Evolutionary conservation across 129 eudicot genomes (phyloP).

Genomic region (Pseudognaphalium luteoalbum): DNA sequence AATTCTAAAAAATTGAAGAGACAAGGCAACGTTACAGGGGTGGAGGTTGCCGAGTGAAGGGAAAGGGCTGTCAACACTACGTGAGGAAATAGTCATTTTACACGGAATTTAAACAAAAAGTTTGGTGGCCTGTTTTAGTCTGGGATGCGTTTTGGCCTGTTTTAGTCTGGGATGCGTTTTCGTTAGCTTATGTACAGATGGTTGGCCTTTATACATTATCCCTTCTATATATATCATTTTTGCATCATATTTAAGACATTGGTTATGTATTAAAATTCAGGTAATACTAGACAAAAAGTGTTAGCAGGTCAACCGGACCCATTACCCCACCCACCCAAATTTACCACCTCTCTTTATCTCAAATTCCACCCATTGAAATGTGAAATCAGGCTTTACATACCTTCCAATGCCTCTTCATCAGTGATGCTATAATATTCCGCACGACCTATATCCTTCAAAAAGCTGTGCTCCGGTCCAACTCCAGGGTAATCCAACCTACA

Average conservation of each 20-base stretch:
- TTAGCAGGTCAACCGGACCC: neutral
- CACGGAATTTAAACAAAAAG: neutral
- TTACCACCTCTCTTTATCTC: neutral
- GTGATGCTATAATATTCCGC: slow-evolving; percentile 84
- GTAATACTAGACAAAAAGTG: neutral
- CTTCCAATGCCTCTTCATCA: slow-evolving; percentile 87
- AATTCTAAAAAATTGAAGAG: no score
- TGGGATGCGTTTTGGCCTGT: neutral
- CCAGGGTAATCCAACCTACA: slow-evolving; percentile 91
- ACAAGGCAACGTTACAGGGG: no score
- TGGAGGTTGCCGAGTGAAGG: no score
- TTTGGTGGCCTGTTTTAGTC: neutral
- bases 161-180: neutral
- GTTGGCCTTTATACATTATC: neutral
- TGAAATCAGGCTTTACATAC: slow-evolving; percentile 29
- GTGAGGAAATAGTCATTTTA: no score
- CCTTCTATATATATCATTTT: neutral
- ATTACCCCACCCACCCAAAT: neutral
- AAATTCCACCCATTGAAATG: neutral
- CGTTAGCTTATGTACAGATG: neutral
- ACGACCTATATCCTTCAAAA: slow-evolving; percentile 81
- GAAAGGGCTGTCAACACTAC: no score
- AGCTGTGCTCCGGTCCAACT: slow-evolving; percentile 96
- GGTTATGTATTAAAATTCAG: neutral
- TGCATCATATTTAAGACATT: neutral